Percentiles rank a stretch among this genome's conserved stretches.
Evolutionary conservation across 345 rosid species (phyloP).

Genomic region (Trapa bicornis): DNA sequence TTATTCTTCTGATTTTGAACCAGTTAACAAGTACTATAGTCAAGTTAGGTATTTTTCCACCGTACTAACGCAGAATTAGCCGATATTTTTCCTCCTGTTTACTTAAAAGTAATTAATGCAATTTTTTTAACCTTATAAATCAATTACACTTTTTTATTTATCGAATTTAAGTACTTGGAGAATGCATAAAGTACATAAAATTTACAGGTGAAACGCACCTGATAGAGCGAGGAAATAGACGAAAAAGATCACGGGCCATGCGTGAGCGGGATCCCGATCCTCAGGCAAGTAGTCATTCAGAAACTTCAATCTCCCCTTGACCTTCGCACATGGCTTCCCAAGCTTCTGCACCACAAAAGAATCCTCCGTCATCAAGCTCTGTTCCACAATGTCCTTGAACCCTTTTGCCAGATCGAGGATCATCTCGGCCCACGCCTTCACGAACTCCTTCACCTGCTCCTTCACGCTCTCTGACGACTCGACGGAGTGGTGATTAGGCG

Average conservation of each 20-base stretch:
- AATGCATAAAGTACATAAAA: not conserved
- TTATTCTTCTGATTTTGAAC: too few species aligned
- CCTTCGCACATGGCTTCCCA: constrained; percentile 50
- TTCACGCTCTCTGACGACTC: constrained; percentile 40
- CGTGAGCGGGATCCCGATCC: constrained; percentile 84
- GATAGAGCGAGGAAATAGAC: constrained; percentile 63
- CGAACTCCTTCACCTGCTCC: constrained; percentile 60
- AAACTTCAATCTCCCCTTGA: constrained; percentile 46
- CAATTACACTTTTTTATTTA: too few species aligned
- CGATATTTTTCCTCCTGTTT: too few species aligned
- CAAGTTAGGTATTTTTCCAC: too few species aligned
- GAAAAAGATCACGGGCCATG: constrained; percentile 74
- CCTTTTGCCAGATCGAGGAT: constrained; percentile 68
- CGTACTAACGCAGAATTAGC: too few species aligned
- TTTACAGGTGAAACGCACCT: constrained; percentile 22
- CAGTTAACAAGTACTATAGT: too few species aligned
- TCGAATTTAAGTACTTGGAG: too few species aligned
- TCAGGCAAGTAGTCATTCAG: constrained; percentile 88
- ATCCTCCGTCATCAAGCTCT: constrained; percentile 55
- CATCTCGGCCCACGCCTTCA: constrained; percentile 92
- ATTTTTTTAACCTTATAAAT: too few species aligned
- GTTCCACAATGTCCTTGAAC: constrained; percentile 49
- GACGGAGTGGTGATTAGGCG: constrained; percentile 13
- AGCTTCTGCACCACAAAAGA: constrained; percentile 64
- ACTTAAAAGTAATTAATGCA: too few species aligned